These are phyloP conservation scores for Starmerella davenportii DNA, from an alignment of 805 yeast species.

Conservation along the genomic window DNA sequence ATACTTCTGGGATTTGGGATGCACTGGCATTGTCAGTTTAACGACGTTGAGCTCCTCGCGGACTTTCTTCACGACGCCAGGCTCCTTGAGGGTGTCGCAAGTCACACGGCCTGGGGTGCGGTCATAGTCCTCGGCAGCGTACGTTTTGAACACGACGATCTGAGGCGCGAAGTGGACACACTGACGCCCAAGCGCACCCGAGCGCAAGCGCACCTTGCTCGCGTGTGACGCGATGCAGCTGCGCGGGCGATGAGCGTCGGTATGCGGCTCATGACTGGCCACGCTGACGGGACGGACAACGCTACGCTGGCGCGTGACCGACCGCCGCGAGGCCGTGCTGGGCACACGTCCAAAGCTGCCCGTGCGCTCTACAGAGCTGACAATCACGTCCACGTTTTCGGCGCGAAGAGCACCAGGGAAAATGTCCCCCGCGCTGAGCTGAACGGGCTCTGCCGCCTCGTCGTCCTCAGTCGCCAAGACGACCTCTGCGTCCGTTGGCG, in stretches of 20 bases:
- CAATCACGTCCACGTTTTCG: constrained; percentile 20
- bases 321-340: constrained; percentile 7
- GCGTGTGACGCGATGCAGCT: constrained; percentile 1
- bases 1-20: constrained; percentile 55
- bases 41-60: constrained; percentile 67
- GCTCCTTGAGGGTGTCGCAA: constrained; percentile 68
- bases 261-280: not conserved
- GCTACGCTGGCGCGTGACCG: not conserved
- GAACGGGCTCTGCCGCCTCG: constrained; percentile 1
- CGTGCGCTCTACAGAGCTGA: constrained; percentile 22
- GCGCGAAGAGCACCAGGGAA: constrained; percentile 8
- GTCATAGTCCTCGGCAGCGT: constrained; percentile 68
- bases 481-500: constrained; percentile 24
- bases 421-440: constrained; percentile 12
- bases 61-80: constrained; percentile 67
- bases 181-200: constrained; percentile 2
- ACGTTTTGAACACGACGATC: constrained; percentile 71
- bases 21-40: constrained; percentile 69
- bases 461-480: constrained; percentile 20
- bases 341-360: constrained; percentile 22
- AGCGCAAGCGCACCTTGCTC: not conserved
- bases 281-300: not conserved
- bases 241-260: not conserved
- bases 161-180: constrained; percentile 44
- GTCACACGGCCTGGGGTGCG: constrained; percentile 86